Evolutionary conservation across 208 protist genomes (phyloP), one percentile per base, ranked within the genome.

Genomic region (Leishmania braziliensis): DNA sequence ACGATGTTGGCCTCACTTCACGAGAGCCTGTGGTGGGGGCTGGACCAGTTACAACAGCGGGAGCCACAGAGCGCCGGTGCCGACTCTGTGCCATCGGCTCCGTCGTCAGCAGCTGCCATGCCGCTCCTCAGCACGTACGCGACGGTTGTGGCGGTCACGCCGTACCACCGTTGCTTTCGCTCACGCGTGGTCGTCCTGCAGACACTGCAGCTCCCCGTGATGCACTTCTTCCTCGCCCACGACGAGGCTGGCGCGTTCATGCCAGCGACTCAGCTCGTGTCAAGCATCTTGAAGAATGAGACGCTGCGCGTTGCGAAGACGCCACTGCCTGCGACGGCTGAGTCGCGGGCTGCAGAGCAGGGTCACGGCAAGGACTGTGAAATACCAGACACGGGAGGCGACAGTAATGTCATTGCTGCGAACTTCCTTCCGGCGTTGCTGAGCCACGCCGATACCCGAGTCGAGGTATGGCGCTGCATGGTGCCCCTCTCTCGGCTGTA

Each of bases 401-500:
- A 72, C 50, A 26, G 51, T 46, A 48, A 10, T n/a, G 36, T 63
- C 56, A 26, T 33, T 23, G 69, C 51, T 9, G 20, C 51, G 33
- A 62, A 23, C 18, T 50, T 81, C 14, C 77, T 96, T 14, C 46
- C 90, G 1, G 80, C 83, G 29, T 74, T 96, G 26, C 86, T 96
- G n/a, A 68, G 86, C 36, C 86, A 95, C 77, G 93, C 90, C 14
- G 83, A 86, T 51, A 81, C 77, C 20, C 84, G 88, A 5, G 85
- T 89, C 23, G 89, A 94, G 84, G 89, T 95, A 76, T 97, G 93
- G 92, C 80, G 86, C 36, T 95, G 93, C 84, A 75, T 94, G 70
- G 86, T 91, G 39, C 93, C 95, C 29, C 85, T 95, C 26, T 84
- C 93, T 16, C 91, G 90, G 29, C 77, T 94, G 26, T 90, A 94